These are phyloP conservation scores for Rhodotorula sp. DNA, from an alignment of 1,284 basidiomycete species.

Conservation along the genomic window DNA sequence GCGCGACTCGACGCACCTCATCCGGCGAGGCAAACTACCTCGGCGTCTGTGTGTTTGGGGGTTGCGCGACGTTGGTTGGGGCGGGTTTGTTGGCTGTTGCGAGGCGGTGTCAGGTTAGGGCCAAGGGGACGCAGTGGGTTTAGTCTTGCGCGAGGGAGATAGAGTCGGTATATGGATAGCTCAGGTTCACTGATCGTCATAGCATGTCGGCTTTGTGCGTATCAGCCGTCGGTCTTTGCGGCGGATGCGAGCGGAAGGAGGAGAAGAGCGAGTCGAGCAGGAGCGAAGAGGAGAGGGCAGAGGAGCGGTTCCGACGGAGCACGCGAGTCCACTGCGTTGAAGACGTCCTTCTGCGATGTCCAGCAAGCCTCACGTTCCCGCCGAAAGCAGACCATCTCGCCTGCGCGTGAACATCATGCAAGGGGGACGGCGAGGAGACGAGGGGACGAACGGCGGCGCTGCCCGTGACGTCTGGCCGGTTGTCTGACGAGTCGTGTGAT, in stretches of 20 bases:
- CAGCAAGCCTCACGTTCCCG: too few species aligned
- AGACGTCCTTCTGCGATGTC: too few species aligned
- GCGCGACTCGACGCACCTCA: neutral
- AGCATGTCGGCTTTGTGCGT: neutral
- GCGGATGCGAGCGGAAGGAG: neutral
- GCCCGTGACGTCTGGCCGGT: too few species aligned
- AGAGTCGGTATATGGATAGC: neutral
- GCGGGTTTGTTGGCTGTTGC: neutral
- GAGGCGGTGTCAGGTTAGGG: neutral
- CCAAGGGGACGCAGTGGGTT: slow-evolving; percentile 16
- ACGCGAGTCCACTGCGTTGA: too few species aligned
- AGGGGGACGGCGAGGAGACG: too few species aligned
- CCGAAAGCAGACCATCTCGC: too few species aligned
- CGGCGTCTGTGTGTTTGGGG: slow-evolving; percentile 11
- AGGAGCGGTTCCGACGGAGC: too few species aligned
- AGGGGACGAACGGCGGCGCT: too few species aligned
- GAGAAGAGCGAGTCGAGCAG: neutral
- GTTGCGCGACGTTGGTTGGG: slow-evolving; percentile 6
- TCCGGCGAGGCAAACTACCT: neutral
- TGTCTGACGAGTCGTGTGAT: too few species aligned
- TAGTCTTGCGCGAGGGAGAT: neutral
- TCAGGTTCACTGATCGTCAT: neutral
- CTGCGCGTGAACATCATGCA: too few species aligned
- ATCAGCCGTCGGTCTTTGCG: neutral
- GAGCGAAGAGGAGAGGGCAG: too few species aligned